Evolutionary conservation across 345 rosid species (phyloP).

Genomic region (Theobroma cacao): DNA sequence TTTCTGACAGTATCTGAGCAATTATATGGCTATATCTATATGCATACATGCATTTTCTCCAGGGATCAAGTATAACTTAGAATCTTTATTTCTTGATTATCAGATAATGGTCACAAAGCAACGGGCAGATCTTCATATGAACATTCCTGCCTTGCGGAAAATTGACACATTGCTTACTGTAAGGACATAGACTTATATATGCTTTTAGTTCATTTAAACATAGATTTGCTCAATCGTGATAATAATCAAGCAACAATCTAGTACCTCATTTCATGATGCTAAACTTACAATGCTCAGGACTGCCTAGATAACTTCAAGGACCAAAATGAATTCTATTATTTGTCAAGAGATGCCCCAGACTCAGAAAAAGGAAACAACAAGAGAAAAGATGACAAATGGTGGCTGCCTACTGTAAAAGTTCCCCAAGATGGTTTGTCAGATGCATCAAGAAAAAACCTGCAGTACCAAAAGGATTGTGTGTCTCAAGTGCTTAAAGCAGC

Average conservation of each 20-base stretch:
- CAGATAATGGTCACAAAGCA: conserved; percentile 87
- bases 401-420: conserved; percentile 81
- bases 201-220: not conserved
- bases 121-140: conserved; percentile 79
- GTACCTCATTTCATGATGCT: not conserved
- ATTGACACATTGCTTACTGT: conserved; percentile 94
- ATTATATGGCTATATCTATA: not conserved
- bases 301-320: conserved; percentile 80
- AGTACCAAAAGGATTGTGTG: conserved; percentile 79
- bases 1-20: not conserved
- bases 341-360: conserved; percentile 67
- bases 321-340: conserved; percentile 71
- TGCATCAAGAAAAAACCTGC: conserved; percentile 59
- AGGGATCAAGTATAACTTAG: not conserved
- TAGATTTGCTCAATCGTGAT: not conserved
- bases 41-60: not conserved
- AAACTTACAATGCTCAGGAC: conserved; percentile 40
- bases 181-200: conserved; percentile 26
- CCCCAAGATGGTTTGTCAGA: conserved; percentile 80
- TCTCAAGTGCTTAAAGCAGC: conserved; percentile 97
- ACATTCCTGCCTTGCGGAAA: conserved; percentile 90
- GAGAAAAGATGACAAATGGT: conserved; percentile 89
- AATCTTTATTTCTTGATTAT: conserved; percentile 1
- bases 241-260: not conserved
- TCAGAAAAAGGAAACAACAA: conserved; percentile 44